These are phyloP conservation scores for Moniliophthora roreri DNA, from an alignment of 1,284 basidiomycete genomes.

Conservation along the genomic window DNA sequence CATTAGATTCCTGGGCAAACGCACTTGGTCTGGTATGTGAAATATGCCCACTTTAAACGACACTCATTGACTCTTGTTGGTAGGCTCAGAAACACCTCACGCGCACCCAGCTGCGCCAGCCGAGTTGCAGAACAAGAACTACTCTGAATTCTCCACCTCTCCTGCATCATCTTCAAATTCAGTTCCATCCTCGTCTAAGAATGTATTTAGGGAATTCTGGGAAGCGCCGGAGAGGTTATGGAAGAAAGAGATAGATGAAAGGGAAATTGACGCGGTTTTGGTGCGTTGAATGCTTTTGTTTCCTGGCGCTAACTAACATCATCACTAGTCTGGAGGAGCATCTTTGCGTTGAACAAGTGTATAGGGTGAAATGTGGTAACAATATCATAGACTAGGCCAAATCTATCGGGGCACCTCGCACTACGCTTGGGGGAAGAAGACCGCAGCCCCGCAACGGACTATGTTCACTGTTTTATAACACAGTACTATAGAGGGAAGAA, in stretches of 20 bases:
- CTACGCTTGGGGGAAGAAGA: background rate
- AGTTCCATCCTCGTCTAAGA: slow-evolving; percentile 16
- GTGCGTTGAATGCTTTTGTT: slow-evolving; percentile 43
- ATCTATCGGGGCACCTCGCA: background rate
- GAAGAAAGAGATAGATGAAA: slow-evolving; percentile 59
- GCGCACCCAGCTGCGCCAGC: slow-evolving; percentile 77
- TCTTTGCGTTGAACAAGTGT: slow-evolving; percentile 37
- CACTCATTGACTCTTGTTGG: background rate
- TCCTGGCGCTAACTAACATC: slow-evolving; percentile 13
- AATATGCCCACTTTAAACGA: slow-evolving; percentile 1
- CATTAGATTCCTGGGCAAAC: slow-evolving; percentile 80
- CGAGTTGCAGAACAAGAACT: slow-evolving; percentile 60
- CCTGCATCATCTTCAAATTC: slow-evolving; percentile 25
- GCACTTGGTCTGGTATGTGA: slow-evolving; percentile 52
- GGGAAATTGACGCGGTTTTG: slow-evolving; percentile 79
- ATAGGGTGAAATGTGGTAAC: slow-evolving; percentile 13
- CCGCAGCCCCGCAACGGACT: background rate
- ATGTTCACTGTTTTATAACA: background rate
- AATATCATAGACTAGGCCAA: slow-evolving; percentile 1
- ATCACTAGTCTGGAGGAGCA: slow-evolving; percentile 70
- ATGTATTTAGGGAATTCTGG: slow-evolving; percentile 70
- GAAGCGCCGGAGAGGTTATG: slow-evolving; percentile 74
- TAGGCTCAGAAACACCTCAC: slow-evolving; percentile 61
- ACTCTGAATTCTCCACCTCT: slow-evolving; percentile 55
- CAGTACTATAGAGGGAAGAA: background rate